Percentiles rank a stretch among this genome's conserved stretches.
phyloP scores from a whole-genome alignment of 1,284 basidiomycete species.

The Kalmanozyma brasiliensis region DNA sequence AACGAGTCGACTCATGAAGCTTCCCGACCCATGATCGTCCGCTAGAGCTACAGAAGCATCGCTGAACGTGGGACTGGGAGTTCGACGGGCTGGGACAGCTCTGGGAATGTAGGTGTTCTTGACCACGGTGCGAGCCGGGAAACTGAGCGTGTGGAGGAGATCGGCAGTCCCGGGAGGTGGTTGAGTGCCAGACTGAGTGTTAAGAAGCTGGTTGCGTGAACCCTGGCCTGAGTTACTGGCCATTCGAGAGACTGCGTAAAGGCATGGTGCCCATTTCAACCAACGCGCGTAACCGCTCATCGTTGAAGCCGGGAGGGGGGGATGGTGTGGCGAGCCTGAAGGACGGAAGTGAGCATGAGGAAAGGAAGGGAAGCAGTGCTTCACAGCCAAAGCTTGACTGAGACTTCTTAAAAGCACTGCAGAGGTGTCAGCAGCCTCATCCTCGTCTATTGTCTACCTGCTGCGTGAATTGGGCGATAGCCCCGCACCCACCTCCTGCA shows the following conservation, averaged over 20 bases:
- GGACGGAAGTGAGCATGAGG: no score
- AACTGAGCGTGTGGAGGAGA: slow-evolving; percentile 23
- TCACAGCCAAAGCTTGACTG: no score
- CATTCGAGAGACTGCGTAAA: slow-evolving; percentile 27
- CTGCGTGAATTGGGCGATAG: no score
- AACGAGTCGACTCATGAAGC: neutral
- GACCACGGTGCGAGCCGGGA: slow-evolving; percentile 20
- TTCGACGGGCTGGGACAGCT: slow-evolving; percentile 12
- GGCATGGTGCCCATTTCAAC: slow-evolving; percentile 25
- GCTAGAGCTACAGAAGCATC: neutral
- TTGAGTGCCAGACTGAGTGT: slow-evolving; percentile 7
- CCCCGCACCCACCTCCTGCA: slow-evolving; percentile 9
- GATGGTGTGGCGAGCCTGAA: neutral
- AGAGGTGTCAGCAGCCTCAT: slow-evolving; percentile 7
- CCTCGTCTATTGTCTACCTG: slow-evolving; percentile 8
- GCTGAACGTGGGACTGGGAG: neutral
- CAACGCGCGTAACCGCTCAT: slow-evolving; percentile 33
- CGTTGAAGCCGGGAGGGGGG: neutral
- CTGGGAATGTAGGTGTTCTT: neutral
- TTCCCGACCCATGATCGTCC: rapidly evolving
- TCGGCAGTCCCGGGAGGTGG: slow-evolving; percentile 5
- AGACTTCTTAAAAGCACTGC: no score
- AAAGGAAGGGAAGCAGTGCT: no score
- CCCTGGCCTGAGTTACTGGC: slow-evolving; percentile 7
- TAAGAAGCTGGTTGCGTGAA: slow-evolving; percentile 14